Conservation (phyloP, 305 asterid genomes). For the Fraxinus velutina region DNA sequence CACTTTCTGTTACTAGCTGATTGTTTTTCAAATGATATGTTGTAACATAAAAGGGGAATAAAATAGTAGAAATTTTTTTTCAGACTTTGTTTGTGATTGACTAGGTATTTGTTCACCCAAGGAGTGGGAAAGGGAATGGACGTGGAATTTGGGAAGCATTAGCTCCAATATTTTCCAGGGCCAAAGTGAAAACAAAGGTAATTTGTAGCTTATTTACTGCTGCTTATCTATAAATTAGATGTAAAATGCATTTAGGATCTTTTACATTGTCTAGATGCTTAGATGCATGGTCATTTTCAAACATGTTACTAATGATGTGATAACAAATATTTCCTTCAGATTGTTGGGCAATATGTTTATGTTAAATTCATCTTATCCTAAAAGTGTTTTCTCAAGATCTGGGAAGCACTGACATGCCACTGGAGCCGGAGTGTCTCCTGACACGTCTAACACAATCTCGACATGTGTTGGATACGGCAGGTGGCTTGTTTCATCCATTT, state of each 20-base stretch:
- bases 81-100: constrained; percentile 33
- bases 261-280: constrained; percentile 7
- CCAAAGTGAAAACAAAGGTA: constrained; percentile 85
- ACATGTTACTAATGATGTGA: background rate
- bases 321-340: background rate
- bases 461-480: background rate
- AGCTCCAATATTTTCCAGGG: constrained; percentile 76
- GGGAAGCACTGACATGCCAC: background rate
- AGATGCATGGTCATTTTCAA: background rate
- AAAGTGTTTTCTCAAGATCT: background rate
- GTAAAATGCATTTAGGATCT: background rate
- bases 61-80: constrained; percentile 11
- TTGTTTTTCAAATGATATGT: background rate
- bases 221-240: background rate
- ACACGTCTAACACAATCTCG: background rate
- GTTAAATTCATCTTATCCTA: background rate
- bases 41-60: constrained; percentile 24
- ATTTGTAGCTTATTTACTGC: constrained; percentile 16
- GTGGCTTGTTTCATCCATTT: background rate
- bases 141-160: constrained; percentile 75
- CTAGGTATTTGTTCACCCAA: constrained; percentile 91
- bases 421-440: background rate
- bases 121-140: constrained; percentile 90
- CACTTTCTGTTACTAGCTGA: constrained; percentile 10
- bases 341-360: background rate